phyloP scores from a whole-genome alignment of 2,329 filamentous ascomycete genomes.

The Sordariomycetes sp. region DNA sequence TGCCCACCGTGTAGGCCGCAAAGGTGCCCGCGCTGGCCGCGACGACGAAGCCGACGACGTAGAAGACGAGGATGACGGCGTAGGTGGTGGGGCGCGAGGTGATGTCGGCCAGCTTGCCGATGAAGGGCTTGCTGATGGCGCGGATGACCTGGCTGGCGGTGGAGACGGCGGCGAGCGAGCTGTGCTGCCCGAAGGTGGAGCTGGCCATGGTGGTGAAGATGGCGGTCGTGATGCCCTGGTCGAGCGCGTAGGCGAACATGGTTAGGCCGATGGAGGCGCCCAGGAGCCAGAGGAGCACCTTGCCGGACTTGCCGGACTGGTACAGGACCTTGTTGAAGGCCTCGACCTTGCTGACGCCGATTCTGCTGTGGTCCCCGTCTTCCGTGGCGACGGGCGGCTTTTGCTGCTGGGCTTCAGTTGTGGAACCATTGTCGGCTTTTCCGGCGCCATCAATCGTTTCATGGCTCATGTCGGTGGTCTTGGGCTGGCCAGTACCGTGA shows the following conservation, averaged over 20 bases:
- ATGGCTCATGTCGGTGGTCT: too few species aligned
- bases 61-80: slow-evolving; percentile 28
- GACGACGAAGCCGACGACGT: slow-evolving; percentile 46
- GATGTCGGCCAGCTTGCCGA: slow-evolving; percentile 38
- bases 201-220: slow-evolving; percentile 32
- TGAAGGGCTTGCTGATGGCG: slow-evolving; percentile 24
- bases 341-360: slow-evolving; percentile 22
- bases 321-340: slow-evolving; percentile 28
- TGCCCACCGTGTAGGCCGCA: slow-evolving; percentile 46
- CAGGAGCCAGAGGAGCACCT: slow-evolving; percentile 22
- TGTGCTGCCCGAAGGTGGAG: slow-evolving; percentile 53
- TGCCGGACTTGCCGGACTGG: slow-evolving; percentile 21
- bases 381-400: not conserved
- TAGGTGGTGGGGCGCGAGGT: slow-evolving; percentile 37
- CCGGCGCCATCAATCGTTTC: too few species aligned
- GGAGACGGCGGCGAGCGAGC: slow-evolving; percentile 53
- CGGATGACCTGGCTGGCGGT: slow-evolving; percentile 42
- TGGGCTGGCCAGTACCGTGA: too few species aligned
- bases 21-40: slow-evolving; percentile 50
- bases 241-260: slow-evolving; percentile 27
- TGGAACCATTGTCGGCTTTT: too few species aligned
- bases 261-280: slow-evolving; percentile 22
- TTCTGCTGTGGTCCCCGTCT: slow-evolving; percentile 6
- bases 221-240: slow-evolving; percentile 21
- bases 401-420: too few species aligned